Base-by-base conservation (phyloP, 345 rosid species). In the Rhodomyrtus tomentosa region DNA sequence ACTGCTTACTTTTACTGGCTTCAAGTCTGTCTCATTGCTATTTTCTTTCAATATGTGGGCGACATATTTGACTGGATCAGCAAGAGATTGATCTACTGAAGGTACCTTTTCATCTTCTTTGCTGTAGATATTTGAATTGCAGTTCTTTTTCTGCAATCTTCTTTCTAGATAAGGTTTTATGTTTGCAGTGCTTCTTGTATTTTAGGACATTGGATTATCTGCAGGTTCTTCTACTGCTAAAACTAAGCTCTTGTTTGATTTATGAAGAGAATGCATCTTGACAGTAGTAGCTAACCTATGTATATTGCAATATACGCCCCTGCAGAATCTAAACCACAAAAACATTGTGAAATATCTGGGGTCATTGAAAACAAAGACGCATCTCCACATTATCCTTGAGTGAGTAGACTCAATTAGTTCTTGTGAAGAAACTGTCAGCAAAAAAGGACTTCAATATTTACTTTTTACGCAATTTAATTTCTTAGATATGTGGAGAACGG, bases 281-380 rank as follows among this genome's bases (percentile, higher is more conserved):
- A 84, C 22, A 5, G 56, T 83, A 68, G 45, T 68, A 18, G 38
- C 36, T 68, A 68, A 59, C 29, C 16, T 84, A 50, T 50, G 40
- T 84, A 72, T 22, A 24, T 76, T 84, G 40, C 56, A 73, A 58
- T 20, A n/a, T 87, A 73, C 42, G 79, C 85, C 36, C 55, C 58
- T 84, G 84, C 95, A 98, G 99, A 98, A 93, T 86, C 87, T 98
- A 92, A 98, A 98, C 89, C 99, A 97, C 89, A 98, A 95, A 89
- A 98, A 98, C 89, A 98, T 98, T 81, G 99, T 98, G 83, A 98
- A 98, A 89, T 98, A 98, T 92, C 95, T 98, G 82, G 99, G 99
- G 52, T 98, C 99, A 25, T 91, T 87, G 83, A 98, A 96, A 95
- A 98, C 99, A 56, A 96, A 88, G 89, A 88, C 91, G 86, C 99